Percentiles rank a stretch among this genome's conserved stretches.
phyloP scores from a whole-genome alignment of 2,329 filamentous ascomycete genomes.

The Aspergillus caelatus region DNA sequence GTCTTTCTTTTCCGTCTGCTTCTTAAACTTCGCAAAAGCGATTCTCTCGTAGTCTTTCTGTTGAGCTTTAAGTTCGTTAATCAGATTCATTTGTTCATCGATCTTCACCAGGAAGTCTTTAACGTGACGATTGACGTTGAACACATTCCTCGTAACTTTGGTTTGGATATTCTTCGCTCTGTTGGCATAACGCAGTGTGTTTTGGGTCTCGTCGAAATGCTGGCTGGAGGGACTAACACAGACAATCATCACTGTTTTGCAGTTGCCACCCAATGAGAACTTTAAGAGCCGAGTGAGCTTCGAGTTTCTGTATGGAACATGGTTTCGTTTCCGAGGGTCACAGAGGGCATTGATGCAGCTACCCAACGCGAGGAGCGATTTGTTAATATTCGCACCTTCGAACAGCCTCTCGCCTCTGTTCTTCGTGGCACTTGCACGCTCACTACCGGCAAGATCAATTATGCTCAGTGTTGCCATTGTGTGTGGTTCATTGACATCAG shows the following conservation, averaged over 20 bases:
- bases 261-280: conserved; percentile 96
- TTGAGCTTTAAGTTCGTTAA: conserved; percentile 91
- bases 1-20: conserved; percentile 84
- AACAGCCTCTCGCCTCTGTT: conserved; percentile 88
- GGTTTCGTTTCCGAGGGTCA: conserved; percentile 85
- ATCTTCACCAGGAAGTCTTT: conserved; percentile 99
- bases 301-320: conserved; percentile 96
- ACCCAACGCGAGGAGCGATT: conserved; percentile 88
- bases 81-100: conserved; percentile 95
- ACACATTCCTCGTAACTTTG: conserved; percentile 98
- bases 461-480: conserved; percentile 98
- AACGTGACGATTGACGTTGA: conserved; percentile 98
- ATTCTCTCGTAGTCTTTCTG: conserved; percentile 84
- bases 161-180: conserved; percentile 99
- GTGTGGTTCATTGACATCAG: conserved; percentile 87
- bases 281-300: conserved; percentile 95
- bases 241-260: conserved; percentile 99
- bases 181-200: conserved; percentile 95
- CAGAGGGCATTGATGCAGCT: conserved; percentile 99
- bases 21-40: conserved; percentile 86
- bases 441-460: conserved; percentile 94
- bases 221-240: conserved; percentile 95
- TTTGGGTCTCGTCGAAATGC: conserved; percentile 97
- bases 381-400: conserved; percentile 99
- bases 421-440: conserved; percentile 93